These are phyloP conservation scores for Rhodotorula diobovata DNA, from an alignment of 768 basidiomycete species.

Conservation along the genomic window DNA sequence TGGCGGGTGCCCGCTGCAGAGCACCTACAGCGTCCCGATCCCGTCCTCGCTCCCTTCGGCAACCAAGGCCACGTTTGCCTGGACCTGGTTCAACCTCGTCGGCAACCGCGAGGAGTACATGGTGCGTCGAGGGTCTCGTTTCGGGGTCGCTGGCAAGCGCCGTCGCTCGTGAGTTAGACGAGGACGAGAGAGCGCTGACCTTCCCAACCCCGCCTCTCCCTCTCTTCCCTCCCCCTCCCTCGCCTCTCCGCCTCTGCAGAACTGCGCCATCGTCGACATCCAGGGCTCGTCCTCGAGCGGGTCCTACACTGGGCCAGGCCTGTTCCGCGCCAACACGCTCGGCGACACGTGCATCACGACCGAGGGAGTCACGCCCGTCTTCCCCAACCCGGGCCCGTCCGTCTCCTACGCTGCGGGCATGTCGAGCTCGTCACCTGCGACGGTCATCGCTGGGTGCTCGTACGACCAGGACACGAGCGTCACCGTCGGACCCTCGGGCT, in stretches of 20 bases:
- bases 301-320: constrained; percentile 31
- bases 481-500: constrained; percentile 21
- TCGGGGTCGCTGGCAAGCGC: too few species aligned
- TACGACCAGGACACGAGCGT: constrained; percentile 17
- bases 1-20: constrained; percentile 47
- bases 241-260: too few species aligned
- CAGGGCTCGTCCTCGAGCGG: not conserved
- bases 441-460: constrained; percentile 8
- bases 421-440: not conserved
- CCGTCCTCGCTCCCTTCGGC: constrained; percentile 45
- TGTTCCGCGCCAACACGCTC: constrained; percentile 35
- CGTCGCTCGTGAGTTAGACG: too few species aligned
- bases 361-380: constrained; percentile 25
- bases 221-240: not conserved
- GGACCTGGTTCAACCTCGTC: constrained; percentile 50
- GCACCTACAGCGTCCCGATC: constrained; percentile 44
- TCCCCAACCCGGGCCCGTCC: constrained; percentile 30
- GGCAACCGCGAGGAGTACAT: constrained; percentile 45
- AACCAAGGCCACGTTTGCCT: constrained; percentile 47
- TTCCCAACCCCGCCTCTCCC: too few species aligned
- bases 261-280: constrained; percentile 31
- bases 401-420: constrained; percentile 16
- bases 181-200: not conserved
- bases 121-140: not conserved
- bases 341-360: constrained; percentile 18